These are phyloP conservation scores for Boletus reticulatus DNA, from an alignment of 768 basidiomycete genomes.

Conservation along the genomic window DNA sequence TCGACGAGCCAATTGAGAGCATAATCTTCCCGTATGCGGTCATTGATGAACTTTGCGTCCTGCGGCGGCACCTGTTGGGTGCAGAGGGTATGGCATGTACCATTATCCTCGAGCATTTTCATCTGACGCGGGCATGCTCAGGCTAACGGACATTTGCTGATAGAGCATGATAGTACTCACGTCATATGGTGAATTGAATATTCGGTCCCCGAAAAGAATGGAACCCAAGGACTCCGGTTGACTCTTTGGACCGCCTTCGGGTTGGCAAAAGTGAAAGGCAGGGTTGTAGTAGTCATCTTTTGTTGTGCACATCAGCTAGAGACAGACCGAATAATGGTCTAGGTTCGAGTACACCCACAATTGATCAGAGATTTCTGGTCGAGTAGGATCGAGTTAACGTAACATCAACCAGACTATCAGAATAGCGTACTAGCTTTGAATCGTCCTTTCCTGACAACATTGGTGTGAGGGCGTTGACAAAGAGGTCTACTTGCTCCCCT, in stretches of 20 bases:
- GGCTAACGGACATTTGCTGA: neutral
- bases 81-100: slow-evolving; percentile 78
- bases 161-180: slow-evolving; percentile 41
- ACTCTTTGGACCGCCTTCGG: slow-evolving; percentile 65
- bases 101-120: slow-evolving; percentile 74
- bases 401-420: neutral
- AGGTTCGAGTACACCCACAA: slow-evolving; percentile 42
- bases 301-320: slow-evolving; percentile 6
- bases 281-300: slow-evolving; percentile 93
- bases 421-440: slow-evolving; percentile 64
- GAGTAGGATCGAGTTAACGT: slow-evolving; percentile 4
- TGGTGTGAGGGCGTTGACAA: slow-evolving; percentile 88
- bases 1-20: slow-evolving; percentile 94
- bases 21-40: slow-evolving; percentile 89
- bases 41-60: slow-evolving; percentile 87
- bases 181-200: slow-evolving; percentile 87
- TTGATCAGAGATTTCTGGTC: slow-evolving; percentile 86
- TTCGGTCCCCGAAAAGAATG: slow-evolving; percentile 95
- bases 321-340: neutral
- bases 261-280: slow-evolving; percentile 82
- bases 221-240: slow-evolving; percentile 88
- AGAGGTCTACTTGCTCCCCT: slow-evolving; percentile 74
- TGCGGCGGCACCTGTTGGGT: slow-evolving; percentile 54
- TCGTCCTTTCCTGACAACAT: slow-evolving; percentile 68
- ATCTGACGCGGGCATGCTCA: slow-evolving; percentile 47